A percentile compares a stretch with the other conserved stretches of the same genome.
phyloP scores from a whole-genome alignment of 306 rosid species.

The Comarum palustre region DNA sequence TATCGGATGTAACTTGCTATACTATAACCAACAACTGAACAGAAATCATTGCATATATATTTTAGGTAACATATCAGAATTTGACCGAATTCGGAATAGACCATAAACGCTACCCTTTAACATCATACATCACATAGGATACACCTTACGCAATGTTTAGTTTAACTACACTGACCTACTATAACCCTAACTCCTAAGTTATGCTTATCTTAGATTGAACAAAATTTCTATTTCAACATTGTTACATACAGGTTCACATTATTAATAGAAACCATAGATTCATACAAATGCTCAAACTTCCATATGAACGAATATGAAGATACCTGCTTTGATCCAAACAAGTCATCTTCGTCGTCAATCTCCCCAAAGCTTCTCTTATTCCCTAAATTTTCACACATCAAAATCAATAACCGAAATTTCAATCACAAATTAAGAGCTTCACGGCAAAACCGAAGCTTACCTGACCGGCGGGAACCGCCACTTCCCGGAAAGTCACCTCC shows the following conservation, averaged over 20 bases:
- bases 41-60: not conserved
- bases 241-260: not conserved
- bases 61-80: not conserved
- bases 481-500: slow-evolving; percentile 61
- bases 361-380: slow-evolving; percentile 69
- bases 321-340: slow-evolving; percentile 64
- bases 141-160: not conserved
- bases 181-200: not conserved
- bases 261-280: too few species aligned
- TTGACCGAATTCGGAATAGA: not conserved
- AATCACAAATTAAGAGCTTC: slow-evolving; percentile 2
- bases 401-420: not conserved
- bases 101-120: not conserved
- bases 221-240: not conserved
- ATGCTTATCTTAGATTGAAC: not conserved
- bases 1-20: not conserved
- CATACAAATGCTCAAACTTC: not conserved
- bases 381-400: slow-evolving; percentile 30
- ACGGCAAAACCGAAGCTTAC: slow-evolving; percentile 26
- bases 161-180: not conserved
- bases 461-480: slow-evolving; percentile 44
- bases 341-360: slow-evolving; percentile 59
- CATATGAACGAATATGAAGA: not conserved
- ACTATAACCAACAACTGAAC: not conserved
- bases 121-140: not conserved